A percentile compares a stretch with the other conserved stretches of the same genome.
phyloP scores from a whole-genome alignment of 108 stramenopile genomes.

The Discostella stelligeroides region DNA sequence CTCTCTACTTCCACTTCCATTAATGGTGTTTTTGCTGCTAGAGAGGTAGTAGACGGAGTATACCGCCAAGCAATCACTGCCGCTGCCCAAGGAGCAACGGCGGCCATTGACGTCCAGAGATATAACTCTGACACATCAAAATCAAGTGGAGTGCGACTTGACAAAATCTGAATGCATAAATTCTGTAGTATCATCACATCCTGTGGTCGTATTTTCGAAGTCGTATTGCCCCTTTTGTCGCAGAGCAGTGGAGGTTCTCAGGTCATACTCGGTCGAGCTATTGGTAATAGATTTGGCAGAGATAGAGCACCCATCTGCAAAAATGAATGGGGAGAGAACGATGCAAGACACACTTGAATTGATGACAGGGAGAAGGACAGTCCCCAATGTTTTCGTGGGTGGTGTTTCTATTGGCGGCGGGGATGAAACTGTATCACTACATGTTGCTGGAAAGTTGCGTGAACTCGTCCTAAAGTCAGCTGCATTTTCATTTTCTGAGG shows the following conservation, averaged over 20 bases:
- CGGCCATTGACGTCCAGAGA: neutral
- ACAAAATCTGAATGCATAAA: constrained; percentile 51
- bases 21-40: constrained; percentile 70
- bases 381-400: constrained; percentile 91
- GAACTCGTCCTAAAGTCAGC: constrained; percentile 4
- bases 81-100: constrained; percentile 53
- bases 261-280: constrained; percentile 26
- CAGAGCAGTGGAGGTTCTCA: constrained; percentile 63
- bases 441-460: constrained; percentile 11
- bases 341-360: constrained; percentile 70
- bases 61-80: constrained; percentile 73
- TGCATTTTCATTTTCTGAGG: neutral
- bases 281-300: constrained; percentile 62
- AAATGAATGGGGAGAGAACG: constrained; percentile 75
- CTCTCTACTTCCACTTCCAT: constrained; percentile 52
- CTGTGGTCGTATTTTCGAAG: constrained; percentile 80
- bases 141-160: constrained; percentile 49
- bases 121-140: neutral
- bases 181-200: constrained; percentile 57
- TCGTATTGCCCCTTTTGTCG: constrained; percentile 74
- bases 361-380: constrained; percentile 88
- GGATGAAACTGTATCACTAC: constrained; percentile 62
- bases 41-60: constrained; percentile 61
- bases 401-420: constrained; percentile 84
- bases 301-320: constrained; percentile 28